Evolutionary conservation across 208 protist species (phyloP), one percentile per base, ranked within the genome.

Genomic region (Wallacemonas collosoma): DNA sequence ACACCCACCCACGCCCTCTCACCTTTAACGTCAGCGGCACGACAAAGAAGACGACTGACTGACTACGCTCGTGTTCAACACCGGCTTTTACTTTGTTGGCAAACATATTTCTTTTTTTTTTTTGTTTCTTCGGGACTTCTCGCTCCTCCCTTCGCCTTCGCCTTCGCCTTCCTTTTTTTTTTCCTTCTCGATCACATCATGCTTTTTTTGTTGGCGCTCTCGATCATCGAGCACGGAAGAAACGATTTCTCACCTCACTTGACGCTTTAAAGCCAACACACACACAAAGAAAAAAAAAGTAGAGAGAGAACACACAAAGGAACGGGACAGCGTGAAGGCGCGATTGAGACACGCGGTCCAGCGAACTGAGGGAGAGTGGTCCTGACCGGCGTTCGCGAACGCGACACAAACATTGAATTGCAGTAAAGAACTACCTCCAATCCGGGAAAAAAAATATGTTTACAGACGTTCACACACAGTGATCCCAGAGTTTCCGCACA

Each of bases 71-170:
- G 26, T 26, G 26, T 26, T 26, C 26, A 26, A 26, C 26, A 26
- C 26, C 26, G 26, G 26, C 44, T 40, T 65, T 76, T n/a, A 35
- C 26, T 60, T 60, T 76, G 36, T 76, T 68, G 68, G 53, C 47
- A 40, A 58, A 1, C 61, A 35, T 61, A 53, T 47, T 61, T 44
- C 36, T 76, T 17, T 9, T 62, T 38, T 44, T 15, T 12, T 62
- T 26, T 38, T 38, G 36, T 15, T 26, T 6, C 12, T 50, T 50
- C 12, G 12, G 12, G 8, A 50, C 45, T 50, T 50, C 8, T 50
- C 12, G 6, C 6, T 12, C 1, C 45, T 50, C 45, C 12, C 8
- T 50, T 50, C 12, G 11, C 45, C 11, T 50, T 50, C 11, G 45
- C 11, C 11, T 50, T 50, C 45, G 6, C 45, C 12, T 12, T 50